Percentiles rank a stretch among this genome's conserved stretches.
phyloP scores from a whole-genome alignment of 2,329 filamentous ascomycete species.

The Ilyonectria destructans region DNA sequence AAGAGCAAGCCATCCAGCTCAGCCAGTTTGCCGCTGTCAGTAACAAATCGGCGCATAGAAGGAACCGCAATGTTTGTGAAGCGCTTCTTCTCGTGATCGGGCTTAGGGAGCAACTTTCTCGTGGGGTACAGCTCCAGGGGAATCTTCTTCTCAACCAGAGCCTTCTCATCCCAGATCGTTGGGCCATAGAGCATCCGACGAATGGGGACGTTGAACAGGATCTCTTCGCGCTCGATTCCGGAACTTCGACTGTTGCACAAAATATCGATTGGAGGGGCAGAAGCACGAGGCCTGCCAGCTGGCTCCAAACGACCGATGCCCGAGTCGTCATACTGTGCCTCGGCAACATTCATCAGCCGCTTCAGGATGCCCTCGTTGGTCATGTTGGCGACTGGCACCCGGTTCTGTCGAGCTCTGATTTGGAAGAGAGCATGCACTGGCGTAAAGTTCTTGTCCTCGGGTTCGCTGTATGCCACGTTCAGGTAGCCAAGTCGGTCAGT shows the following conservation, averaged over 20 bases:
- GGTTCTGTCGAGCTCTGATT: constrained; percentile 80
- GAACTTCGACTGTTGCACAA: constrained; percentile 79
- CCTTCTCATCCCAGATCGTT: constrained; percentile 76
- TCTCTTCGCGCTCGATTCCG: constrained; percentile 77
- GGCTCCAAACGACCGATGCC: constrained; percentile 87
- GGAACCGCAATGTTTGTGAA: constrained; percentile 95
- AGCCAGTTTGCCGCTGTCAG: constrained; percentile 95
- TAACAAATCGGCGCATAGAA: constrained; percentile 98
- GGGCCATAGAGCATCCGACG: constrained; percentile 83
- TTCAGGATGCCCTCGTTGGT: constrained; percentile 81
- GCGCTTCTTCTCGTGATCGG: constrained; percentile 84
- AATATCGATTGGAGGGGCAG: constrained; percentile 89
- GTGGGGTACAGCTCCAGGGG: constrained; percentile 77
- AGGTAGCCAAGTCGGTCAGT: constrained; percentile 76
- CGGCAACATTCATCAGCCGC: constrained; percentile 85
- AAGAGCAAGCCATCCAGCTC: constrained; percentile 90
- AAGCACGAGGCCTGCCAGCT: constrained; percentile 83
- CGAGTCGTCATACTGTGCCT: constrained; percentile 74
- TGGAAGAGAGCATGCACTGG: constrained; percentile 87
- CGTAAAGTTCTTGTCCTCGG: constrained; percentile 73
- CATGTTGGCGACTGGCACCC: constrained; percentile 77
- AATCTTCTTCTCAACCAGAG: constrained; percentile 81
- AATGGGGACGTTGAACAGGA: constrained; percentile 84
- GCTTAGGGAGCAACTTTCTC: constrained; percentile 79
- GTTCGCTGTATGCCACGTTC: constrained; percentile 80